Conservation (phyloP, 768 basidiomycete species). For the Cystofilobasidium macerans region DNA sequence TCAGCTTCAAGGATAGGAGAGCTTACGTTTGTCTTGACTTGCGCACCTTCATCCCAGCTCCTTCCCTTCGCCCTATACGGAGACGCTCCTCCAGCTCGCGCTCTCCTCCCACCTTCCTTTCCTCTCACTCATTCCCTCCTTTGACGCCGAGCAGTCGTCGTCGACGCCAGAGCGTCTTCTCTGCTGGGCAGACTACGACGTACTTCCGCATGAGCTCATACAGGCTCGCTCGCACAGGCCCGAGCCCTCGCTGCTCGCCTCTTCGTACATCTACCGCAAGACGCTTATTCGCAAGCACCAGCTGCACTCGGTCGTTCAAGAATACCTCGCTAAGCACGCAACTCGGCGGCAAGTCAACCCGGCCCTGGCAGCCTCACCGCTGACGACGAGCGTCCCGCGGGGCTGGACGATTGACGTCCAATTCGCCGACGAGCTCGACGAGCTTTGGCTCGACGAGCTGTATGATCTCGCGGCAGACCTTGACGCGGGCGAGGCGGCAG, state of each 20-base stretch:
- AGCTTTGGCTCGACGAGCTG: constrained; percentile 82
- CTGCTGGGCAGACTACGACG: constrained; percentile 71
- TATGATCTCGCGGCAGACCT: constrained; percentile 56
- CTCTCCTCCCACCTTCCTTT: constrained; percentile 37
- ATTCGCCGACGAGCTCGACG: constrained; percentile 87
- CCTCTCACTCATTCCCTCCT: constrained; percentile 35
- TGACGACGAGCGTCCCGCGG: constrained; percentile 51
- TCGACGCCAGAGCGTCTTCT: constrained; percentile 34
- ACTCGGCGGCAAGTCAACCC: constrained; percentile 26
- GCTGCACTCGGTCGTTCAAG: constrained; percentile 34
- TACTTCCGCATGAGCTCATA: constrained; percentile 64
- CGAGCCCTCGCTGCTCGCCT: constrained; percentile 49
- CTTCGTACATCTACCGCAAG: constrained; percentile 80
- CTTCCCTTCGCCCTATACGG: constrained; percentile 53
- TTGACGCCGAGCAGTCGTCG: constrained; percentile 28
- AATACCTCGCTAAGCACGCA: constrained; percentile 54
- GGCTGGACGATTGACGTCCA: constrained; percentile 79
- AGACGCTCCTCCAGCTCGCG: constrained; percentile 44
- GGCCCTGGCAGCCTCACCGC: constrained; percentile 43
- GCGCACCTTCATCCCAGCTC: constrained; percentile 28
- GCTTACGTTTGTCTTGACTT: background rate
- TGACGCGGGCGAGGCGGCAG: constrained; percentile 26
- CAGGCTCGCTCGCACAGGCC: constrained; percentile 38
- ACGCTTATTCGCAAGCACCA: constrained; percentile 57
- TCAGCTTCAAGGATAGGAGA: no score